Evolutionary conservation across 2,329 filamentous ascomycete species (phyloP), one percentile per base, ranked within the genome.

Genomic region (Penicillium sp.): DNA sequence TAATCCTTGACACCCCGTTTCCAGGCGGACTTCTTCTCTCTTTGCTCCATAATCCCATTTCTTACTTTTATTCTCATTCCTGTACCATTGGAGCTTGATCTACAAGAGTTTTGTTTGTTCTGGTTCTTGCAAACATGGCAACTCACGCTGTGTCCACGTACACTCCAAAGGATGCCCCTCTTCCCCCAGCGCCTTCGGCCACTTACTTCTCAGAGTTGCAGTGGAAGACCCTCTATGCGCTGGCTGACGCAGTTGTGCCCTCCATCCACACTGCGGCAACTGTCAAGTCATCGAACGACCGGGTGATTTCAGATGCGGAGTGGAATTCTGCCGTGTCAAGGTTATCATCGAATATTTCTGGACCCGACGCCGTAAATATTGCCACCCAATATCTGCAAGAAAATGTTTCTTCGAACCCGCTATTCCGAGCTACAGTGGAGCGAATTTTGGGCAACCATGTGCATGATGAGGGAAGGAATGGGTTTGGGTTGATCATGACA

Each of bases 211-310:
- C 78, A 2, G 69, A 78, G 12, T 67, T 74, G 2, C 84, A 87
- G 77, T 87, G 84, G 84, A 76, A 73, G 30, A 84, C 81, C 0
- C 71, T 87, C 3, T 73, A 83, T 44, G 79, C 84, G 25, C 77
- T 87, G 30, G 76, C 80, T 9, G 84, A 86, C 58, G 77, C 83
- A 1, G 72, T 86, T 46, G 73, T 87, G 19, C 83, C 84, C 1
- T 76, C 80, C 2, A 74, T 86, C 55, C 75, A 73, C 36, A 73
- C 76, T 3, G 69, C 72, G 0, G 68, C 69, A 4, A 68, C 66
- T 0, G 69, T 72, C 8, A 70, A 71, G 43, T 67, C 69, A 10
- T 58, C 59, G 0, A 67, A 64, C 0, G 70, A 76, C 33, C 73
- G 79, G 36, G 69, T 71, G 2, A 64, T 78, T 5, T 61, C 73